Evolutionary conservation across 1,139 yeast species (phyloP).

Genomic region (Hemisphaericaspora subhashii): DNA sequence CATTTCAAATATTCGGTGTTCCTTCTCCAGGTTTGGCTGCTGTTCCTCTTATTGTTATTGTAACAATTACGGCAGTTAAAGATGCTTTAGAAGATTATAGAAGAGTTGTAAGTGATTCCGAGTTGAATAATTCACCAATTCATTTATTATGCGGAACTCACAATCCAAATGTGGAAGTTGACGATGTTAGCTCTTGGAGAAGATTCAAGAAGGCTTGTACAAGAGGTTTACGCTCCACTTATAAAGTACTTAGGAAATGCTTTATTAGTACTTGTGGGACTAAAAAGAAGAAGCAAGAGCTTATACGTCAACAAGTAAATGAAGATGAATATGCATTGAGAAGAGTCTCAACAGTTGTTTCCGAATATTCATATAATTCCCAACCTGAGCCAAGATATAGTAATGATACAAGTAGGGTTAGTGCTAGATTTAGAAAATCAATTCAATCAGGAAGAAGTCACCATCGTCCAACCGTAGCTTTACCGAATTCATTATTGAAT

Average conservation of each 20-base stretch:
- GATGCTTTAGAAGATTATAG: constrained; percentile 95
- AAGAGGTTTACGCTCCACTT: constrained; percentile 17
- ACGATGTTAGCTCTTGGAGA: constrained; percentile 65
- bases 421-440: constrained; percentile 13
- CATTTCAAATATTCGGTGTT: constrained; percentile 89
- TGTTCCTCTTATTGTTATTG: constrained; percentile 92
- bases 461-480: constrained; percentile 15
- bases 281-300: constrained; percentile 28
- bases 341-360: constrained; percentile 41
- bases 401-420: constrained; percentile 11
- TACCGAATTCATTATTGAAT: constrained; percentile 33
- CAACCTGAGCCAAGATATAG: constrained; percentile 16
- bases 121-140: constrained; percentile 83
- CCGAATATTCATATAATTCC: constrained; percentile 29
- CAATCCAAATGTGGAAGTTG: constrained; percentile 78
- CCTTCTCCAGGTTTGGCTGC: constrained; percentile 86
- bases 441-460: constrained; percentile 10
- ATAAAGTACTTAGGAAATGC: constrained; percentile 24
- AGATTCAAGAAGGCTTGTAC: constrained; percentile 53
- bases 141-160: constrained; percentile 69
- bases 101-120: constrained; percentile 75
- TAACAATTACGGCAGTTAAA: constrained; percentile 80
- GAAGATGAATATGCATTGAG: constrained; percentile 32
- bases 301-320: constrained; percentile 25
- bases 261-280: constrained; percentile 31